These are phyloP conservation scores for Sutorius australiensis DNA, from an alignment of 768 basidiomycete genomes.

Conservation along the genomic window DNA sequence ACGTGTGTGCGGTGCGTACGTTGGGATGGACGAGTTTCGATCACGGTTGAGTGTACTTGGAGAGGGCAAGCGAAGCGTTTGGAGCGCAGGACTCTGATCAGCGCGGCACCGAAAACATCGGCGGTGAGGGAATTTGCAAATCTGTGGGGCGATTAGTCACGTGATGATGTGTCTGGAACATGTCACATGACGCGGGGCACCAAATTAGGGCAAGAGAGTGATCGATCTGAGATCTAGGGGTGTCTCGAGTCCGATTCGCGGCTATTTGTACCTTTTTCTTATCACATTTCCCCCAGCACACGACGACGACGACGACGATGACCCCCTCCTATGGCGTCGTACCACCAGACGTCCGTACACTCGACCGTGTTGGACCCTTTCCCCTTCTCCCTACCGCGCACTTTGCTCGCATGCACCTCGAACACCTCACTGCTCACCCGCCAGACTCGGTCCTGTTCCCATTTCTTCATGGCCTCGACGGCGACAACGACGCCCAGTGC, in stretches of 20 bases:
- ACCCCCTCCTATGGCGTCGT: constrained; percentile 19
- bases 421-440: constrained; percentile 65
- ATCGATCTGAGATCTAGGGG: constrained; percentile 20
- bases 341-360: constrained; percentile 9
- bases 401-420: constrained; percentile 60
- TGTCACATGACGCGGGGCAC: constrained; percentile 17
- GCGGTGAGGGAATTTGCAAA: constrained; percentile 22
- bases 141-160: constrained; percentile 18
- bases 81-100: constrained; percentile 49
- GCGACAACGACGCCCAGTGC: constrained; percentile 74
- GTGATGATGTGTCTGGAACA: constrained; percentile 14
- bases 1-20: constrained; percentile 94
- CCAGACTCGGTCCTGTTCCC: constrained; percentile 84
- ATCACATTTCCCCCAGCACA: constrained; percentile 7
- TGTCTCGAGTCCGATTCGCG: constrained; percentile 12
- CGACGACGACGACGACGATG: constrained; percentile 14
- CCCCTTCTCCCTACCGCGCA: constrained; percentile 39
- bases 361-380: constrained; percentile 7
- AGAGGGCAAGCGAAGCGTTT: constrained; percentile 55
- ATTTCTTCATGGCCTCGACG: constrained; percentile 84
- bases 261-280: constrained; percentile 24
- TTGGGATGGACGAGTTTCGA: constrained; percentile 85
- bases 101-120: constrained; percentile 20
- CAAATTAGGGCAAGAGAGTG: background rate
- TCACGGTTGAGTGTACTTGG: constrained; percentile 69